Conservation (phyloP, 1,284 basidiomycete species). For the Meira nashicola region DNA sequence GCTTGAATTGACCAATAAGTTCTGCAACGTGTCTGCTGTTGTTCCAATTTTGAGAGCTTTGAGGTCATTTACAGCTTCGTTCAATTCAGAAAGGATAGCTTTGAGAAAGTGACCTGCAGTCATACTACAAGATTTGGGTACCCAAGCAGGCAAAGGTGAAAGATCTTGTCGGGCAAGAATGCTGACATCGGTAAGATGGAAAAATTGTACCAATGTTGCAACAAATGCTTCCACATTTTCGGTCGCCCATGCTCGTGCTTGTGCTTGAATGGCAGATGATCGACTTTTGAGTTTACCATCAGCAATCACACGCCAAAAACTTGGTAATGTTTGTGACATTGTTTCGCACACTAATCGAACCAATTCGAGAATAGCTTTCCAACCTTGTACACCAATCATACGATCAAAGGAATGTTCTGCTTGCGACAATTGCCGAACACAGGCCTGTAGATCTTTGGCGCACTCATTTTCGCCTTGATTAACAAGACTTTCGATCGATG, state of each 20-base stretch:
- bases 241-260: conserved; percentile 82
- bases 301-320: conserved; percentile 91
- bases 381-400: conserved; percentile 54
- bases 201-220: conserved; percentile 79
- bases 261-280: conserved; percentile 68
- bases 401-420: conserved; percentile 25
- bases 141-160: conserved; percentile 61
- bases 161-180: conserved; percentile 62
- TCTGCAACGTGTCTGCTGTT: conserved; percentile 66
- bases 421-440: conserved; percentile 38
- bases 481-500: conserved; percentile 6
- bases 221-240: conserved; percentile 87
- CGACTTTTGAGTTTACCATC: conserved; percentile 63
- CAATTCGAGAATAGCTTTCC: conserved; percentile 71
- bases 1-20: conserved; percentile 72
- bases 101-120: conserved; percentile 75
- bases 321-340: conserved; percentile 66
- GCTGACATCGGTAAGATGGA: conserved; percentile 67
- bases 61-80: conserved; percentile 79
- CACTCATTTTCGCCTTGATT: conserved; percentile 64
- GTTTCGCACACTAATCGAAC: conserved; percentile 58
- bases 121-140: conserved; percentile 79
- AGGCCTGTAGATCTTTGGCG: conserved; percentile 48
- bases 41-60: conserved; percentile 67
- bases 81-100: conserved; percentile 74